Evolutionary conservation across 257 asterid species (phyloP).

Genomic region (Cynanchum wilfordii): DNA sequence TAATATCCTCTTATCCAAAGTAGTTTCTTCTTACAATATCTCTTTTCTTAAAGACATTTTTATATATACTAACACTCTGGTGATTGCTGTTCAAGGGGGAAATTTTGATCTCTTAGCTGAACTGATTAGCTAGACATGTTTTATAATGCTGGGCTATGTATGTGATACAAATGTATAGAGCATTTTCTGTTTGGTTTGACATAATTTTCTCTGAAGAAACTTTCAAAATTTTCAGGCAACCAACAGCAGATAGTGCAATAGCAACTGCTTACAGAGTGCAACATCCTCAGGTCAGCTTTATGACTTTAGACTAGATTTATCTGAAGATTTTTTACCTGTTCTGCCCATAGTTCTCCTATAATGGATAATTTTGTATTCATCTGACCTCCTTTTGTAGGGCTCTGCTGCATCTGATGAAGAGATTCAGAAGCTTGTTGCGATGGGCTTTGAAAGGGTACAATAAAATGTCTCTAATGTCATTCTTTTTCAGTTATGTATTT

Average conservation of each 20-base stretch:
- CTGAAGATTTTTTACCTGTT: not conserved
- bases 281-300: conserved; percentile 49
- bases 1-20: not conserved
- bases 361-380: conserved; percentile 13
- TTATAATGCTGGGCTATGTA: not conserved
- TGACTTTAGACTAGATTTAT: not conserved
- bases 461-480: not conserved
- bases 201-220: conserved; percentile 1
- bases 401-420: conserved; percentile 56
- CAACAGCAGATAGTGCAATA: conserved; percentile 31
- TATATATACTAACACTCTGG: not conserved
- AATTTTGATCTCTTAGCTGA: not conserved
- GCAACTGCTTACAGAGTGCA: conserved; percentile 32
- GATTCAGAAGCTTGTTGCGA: conserved; percentile 75
- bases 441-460: conserved; percentile 93
- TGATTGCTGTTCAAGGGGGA: not conserved
- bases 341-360: conserved; percentile 5
- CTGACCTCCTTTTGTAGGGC: conserved; percentile 34
- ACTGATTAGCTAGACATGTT: not conserved
- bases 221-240: conserved; percentile 21
- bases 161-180: not conserved
- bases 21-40: not conserved
- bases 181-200: not conserved
- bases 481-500: not conserved
- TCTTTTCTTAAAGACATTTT: not conserved